Conservation (phyloP, 805 yeast species). For the Lachancea sp. region DNA sequence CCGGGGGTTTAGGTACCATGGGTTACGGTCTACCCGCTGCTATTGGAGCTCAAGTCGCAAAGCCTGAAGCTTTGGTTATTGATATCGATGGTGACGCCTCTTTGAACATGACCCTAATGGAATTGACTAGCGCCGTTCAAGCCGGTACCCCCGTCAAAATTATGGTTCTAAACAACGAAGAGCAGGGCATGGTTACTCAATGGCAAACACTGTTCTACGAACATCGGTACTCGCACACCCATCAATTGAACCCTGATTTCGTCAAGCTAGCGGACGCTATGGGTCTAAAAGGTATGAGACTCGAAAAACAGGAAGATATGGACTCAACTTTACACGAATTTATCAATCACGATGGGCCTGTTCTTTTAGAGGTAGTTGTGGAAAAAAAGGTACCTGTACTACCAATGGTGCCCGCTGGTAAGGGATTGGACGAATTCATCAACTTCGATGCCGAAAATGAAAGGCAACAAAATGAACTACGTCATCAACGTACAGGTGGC, state of each 20-base stretch:
- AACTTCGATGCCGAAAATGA: constrained; percentile 79
- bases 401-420: constrained; percentile 98
- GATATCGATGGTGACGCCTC: constrained; percentile 99
- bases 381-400: constrained; percentile 90
- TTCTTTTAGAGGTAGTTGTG: constrained; percentile 81
- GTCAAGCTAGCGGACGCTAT: constrained; percentile 89
- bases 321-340: constrained; percentile 55
- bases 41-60: constrained; percentile 95
- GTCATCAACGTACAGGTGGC: constrained; percentile 70
- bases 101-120: constrained; percentile 96
- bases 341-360: constrained; percentile 75
- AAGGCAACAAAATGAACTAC: constrained; percentile 57
- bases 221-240: constrained; percentile 96
- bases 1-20: constrained; percentile 99
- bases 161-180: constrained; percentile 89
- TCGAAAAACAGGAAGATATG: constrained; percentile 62
- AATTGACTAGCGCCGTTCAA: constrained; percentile 90
- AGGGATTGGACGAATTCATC: constrained; percentile 88
- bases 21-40: constrained; percentile 97
- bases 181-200: constrained; percentile 99
- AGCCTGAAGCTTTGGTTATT: constrained; percentile 89
- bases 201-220: constrained; percentile 98
- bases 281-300: constrained; percentile 81
- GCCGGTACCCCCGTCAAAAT: constrained; percentile 87
- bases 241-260: constrained; percentile 91